phyloP scores from a whole-genome alignment of 192 early-diverging fungal species.

The Radiomyces spectabilis region DNA sequence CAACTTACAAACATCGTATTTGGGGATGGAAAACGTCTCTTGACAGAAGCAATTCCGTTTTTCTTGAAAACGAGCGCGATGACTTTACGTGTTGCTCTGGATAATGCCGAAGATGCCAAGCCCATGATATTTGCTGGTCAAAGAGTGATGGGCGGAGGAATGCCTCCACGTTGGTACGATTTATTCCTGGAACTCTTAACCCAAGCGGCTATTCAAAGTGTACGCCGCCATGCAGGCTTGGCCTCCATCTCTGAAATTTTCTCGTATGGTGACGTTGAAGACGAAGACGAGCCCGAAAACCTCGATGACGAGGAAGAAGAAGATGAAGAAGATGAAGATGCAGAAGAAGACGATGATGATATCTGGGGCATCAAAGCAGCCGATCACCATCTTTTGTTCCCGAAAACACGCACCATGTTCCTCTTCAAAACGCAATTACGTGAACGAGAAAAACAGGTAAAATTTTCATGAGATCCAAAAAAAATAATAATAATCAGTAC shows the following conservation, averaged over 20 bases:
- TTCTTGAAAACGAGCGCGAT: slow-evolving; percentile 39
- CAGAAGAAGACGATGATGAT: slow-evolving; percentile 11
- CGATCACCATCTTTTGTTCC: slow-evolving; percentile 38
- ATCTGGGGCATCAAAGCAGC: slow-evolving; percentile 31
- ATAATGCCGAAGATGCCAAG: slow-evolving; percentile 4
- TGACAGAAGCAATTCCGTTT: slow-evolving; percentile 38
- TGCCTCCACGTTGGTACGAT: slow-evolving; percentile 39
- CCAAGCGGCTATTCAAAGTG: slow-evolving; percentile 38
- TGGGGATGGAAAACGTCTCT: too few species aligned
- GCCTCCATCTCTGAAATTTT: slow-evolving; percentile 37
- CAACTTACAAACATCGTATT: slow-evolving; percentile 45
- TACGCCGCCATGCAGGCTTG: slow-evolving; percentile 37
- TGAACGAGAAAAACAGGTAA: slow-evolving; percentile 24
- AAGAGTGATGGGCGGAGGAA: slow-evolving; percentile 30
- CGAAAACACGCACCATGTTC: slow-evolving; percentile 38
- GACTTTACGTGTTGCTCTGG: slow-evolving; percentile 22
- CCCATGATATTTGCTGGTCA: slow-evolving; percentile 22
- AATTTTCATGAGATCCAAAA: not conserved
- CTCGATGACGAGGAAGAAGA: slow-evolving; percentile 12
- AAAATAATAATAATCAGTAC: too few species aligned
- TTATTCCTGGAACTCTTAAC: slow-evolving; percentile 43
- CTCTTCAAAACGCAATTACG: slow-evolving; percentile 34
- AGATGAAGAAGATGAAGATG: slow-evolving; percentile 3
- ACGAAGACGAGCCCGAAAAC: slow-evolving; percentile 19
- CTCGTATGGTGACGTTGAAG: slow-evolving; percentile 35